Evolutionary conservation across 1,284 basidiomycete species (phyloP).

Genomic region (Inonotus hispidus): DNA sequence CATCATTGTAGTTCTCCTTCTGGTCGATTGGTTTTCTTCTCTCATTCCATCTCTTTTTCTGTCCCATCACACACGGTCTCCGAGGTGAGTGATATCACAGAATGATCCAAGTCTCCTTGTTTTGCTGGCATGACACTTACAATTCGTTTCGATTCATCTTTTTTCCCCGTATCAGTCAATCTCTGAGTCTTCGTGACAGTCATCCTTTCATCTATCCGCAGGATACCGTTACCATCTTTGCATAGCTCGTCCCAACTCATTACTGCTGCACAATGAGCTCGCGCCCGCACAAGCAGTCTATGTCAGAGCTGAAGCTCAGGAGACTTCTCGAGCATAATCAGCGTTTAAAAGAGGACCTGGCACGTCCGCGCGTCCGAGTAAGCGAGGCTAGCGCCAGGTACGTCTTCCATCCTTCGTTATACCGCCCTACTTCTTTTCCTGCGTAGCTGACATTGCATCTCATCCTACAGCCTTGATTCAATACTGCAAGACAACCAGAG

Average conservation of each 20-base stretch:
- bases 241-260: neutral
- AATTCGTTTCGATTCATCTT: neutral
- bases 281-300: slow-evolving; percentile 71
- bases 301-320: slow-evolving; percentile 95
- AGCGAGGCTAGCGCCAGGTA: slow-evolving; percentile 90
- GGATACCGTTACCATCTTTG: neutral
- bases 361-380: slow-evolving; percentile 80
- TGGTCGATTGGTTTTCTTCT: neutral
- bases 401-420: slow-evolving; percentile 27
- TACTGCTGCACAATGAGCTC: slow-evolving; percentile 9
- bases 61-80: neutral
- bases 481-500: slow-evolving; percentile 86
- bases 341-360: slow-evolving; percentile 84
- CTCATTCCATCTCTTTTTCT: neutral
- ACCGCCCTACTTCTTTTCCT: slow-evolving; percentile 1
- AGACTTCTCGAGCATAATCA: slow-evolving; percentile 92
- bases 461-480: slow-evolving; percentile 67
- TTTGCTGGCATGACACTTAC: neutral
- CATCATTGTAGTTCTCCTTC: neutral
- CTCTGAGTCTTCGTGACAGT: neutral
- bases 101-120: neutral
- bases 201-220: neutral
- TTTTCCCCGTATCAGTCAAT: neutral
- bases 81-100: neutral
- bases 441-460: slow-evolving; percentile 5